Conservation (phyloP, 139 green algal genomes). For the Spirogloea muscicola region DNA sequence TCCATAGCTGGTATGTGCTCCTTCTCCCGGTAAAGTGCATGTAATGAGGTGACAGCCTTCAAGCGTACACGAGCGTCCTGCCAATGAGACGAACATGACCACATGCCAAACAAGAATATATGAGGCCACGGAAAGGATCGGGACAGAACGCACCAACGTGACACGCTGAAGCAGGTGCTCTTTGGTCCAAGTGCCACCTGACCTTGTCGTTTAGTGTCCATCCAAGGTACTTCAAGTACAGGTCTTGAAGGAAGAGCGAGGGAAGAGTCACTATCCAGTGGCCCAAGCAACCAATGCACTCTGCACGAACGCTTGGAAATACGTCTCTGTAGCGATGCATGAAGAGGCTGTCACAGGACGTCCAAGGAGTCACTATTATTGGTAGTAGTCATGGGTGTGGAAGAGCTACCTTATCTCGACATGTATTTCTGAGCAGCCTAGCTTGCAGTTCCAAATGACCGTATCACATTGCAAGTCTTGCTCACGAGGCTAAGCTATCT, state of each 20-base stretch:
- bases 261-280: slow-evolving; percentile 72
- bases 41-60: slow-evolving; percentile 55
- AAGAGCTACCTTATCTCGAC: no score
- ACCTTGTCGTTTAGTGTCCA: slow-evolving; percentile 85
- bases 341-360: slow-evolving; percentile 62
- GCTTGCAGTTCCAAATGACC: no score
- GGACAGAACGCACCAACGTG: no score
- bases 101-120: no score
- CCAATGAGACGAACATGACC: slow-evolving; percentile 7
- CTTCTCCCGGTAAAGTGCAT: slow-evolving; percentile 58
- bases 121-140: no score
- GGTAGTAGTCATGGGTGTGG: not conserved
- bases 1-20: slow-evolving; percentile 61
- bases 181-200: no score
- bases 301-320: slow-evolving; percentile 62
- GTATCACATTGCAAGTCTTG: no score
- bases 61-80: slow-evolving; percentile 61
- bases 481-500: no score
- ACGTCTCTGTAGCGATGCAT: slow-evolving; percentile 67
- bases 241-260: slow-evolving; percentile 71
- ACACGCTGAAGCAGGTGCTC: no score
- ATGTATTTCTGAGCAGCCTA: no score
- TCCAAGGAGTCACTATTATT: not conserved
- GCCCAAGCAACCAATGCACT: slow-evolving; percentile 75
- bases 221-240: slow-evolving; percentile 95